Evolutionary conservation across 345 rosid species (phyloP), one percentile per base, ranked within the genome.

Genomic region (Erucastrum elatum): DNA sequence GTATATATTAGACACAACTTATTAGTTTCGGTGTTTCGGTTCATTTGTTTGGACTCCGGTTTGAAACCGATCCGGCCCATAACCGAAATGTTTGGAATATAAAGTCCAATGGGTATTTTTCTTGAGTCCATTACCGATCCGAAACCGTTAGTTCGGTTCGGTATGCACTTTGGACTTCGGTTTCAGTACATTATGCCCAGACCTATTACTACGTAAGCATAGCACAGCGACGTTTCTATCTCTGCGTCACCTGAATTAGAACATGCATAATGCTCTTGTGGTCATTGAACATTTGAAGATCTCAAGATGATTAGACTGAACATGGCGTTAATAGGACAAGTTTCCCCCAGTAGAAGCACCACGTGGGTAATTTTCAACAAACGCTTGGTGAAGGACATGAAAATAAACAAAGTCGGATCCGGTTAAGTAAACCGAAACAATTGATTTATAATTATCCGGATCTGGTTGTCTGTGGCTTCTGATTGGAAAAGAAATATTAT

Each of bases 261-360:
- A 95, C 78, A 95, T 95, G 99, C 98, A 95, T 82, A 91, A 95
- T 75, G 98, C 98, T 25, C 70, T 93, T 82, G 98, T 90, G 98
- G 98, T 8, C 98, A 92, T 81, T 87, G 98, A 39, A 92, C 93
- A 4, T 92, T 82, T 2, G 84, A 86, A 83, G 92, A 86, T 84
- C 39, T 70, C 82, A 94, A 92, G 94, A 92, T 97, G 12, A 85
- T 37, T 37, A 37, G 89, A 84, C 98, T 97, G 3, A 90, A 91
- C 82, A 92, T 94, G 99, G 84, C 88, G 0, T 75, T 91, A 39
- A 66, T 91, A 11, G 99, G 98, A 31, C 90, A 81, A 55, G 88
- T 92, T 16, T 91, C 93, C 87, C 85, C 91, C 51, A 88, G 93
- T 86, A 94, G 90, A 65, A 93, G 44, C 85, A 85, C 90, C 13